phyloP scores from a whole-genome alignment of 148 eudicot genomes.

The Cornus kousa region DNA sequence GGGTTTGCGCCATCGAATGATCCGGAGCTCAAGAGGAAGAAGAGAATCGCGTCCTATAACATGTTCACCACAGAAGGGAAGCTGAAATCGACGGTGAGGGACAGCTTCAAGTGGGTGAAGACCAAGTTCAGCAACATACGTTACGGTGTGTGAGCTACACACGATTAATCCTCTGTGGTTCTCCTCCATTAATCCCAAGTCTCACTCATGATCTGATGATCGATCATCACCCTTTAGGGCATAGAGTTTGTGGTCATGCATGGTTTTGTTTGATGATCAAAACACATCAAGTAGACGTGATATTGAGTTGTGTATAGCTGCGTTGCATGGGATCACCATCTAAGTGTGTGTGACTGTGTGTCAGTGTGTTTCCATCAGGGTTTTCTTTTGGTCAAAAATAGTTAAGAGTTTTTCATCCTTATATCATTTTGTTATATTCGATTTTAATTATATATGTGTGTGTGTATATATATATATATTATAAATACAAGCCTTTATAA shows the following conservation, averaged over 20 bases:
- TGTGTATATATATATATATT: too few species aligned
- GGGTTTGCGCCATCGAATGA: conserved; percentile 28
- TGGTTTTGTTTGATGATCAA: not conserved
- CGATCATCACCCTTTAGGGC: not conserved
- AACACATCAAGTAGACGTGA: not conserved
- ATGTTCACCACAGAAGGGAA: conserved; percentile 65
- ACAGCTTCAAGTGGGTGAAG: conserved; percentile 72
- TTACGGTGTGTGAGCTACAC: conserved; percentile 11
- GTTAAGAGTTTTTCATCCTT: not conserved
- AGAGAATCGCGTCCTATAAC: conserved; percentile 69
- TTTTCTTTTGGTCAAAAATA: not conserved
- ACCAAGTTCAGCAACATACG: conserved; percentile 34
- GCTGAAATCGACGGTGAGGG: conserved; percentile 54
- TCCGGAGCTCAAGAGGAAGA: conserved; percentile 63
- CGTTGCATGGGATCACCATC: not conserved
- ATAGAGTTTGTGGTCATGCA: not conserved
- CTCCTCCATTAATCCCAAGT: not conserved
- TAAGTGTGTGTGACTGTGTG: not conserved
- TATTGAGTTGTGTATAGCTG: not conserved
- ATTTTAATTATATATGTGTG: too few species aligned
- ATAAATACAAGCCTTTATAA: too few species aligned
- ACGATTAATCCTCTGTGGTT: not conserved
- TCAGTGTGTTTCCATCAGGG: not conserved
- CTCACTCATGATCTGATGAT: too few species aligned
- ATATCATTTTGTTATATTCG: too few species aligned